Conservation (phyloP, 163 green algal species). For the Chlamydomonas reinhardtii region DNA sequence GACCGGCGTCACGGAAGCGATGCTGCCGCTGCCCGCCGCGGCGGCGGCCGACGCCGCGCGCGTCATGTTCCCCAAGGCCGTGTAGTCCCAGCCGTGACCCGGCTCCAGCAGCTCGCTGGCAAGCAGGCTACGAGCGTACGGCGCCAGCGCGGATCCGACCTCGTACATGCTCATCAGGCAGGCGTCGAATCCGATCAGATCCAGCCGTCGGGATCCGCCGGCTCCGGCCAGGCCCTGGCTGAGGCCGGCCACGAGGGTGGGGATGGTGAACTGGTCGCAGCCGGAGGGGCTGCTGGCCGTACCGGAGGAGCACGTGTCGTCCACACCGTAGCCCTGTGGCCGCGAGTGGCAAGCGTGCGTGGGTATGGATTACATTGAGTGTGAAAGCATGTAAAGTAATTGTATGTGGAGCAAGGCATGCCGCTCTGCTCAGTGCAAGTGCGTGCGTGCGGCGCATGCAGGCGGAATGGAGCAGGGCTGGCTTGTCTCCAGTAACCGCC, state of each 20-base stretch:
- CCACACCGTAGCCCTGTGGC: constrained; percentile 55
- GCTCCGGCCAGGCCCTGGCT: constrained; percentile 3
- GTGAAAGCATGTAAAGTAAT: not conserved
- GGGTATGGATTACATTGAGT: not conserved
- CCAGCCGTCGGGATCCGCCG: constrained; percentile 37
- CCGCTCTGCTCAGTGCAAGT: too few species aligned
- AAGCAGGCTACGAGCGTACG: constrained; percentile 50
- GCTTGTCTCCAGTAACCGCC: too few species aligned
- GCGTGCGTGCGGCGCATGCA: too few species aligned
- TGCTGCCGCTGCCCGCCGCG: not conserved
- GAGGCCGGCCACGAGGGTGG: not conserved
- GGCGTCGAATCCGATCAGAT: constrained; percentile 71
- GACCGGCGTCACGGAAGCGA: not conserved
- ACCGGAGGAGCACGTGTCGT: constrained; percentile 52
- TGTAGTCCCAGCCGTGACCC: constrained; percentile 68
- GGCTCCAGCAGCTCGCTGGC: constrained; percentile 64
- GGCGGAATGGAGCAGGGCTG: too few species aligned
- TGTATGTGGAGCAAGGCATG: too few species aligned
- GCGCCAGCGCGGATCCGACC: constrained; percentile 39
- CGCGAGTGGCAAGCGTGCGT: not conserved
- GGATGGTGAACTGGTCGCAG: constrained; percentile 55
- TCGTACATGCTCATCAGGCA: constrained; percentile 69
- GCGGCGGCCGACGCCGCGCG: not conserved
- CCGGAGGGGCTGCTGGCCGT: constrained; percentile 1
- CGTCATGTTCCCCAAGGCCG: constrained; percentile 31